Evolutionary conservation across 1,284 basidiomycete species (phyloP).

Genomic region (Rhodotorula sp.): DNA sequence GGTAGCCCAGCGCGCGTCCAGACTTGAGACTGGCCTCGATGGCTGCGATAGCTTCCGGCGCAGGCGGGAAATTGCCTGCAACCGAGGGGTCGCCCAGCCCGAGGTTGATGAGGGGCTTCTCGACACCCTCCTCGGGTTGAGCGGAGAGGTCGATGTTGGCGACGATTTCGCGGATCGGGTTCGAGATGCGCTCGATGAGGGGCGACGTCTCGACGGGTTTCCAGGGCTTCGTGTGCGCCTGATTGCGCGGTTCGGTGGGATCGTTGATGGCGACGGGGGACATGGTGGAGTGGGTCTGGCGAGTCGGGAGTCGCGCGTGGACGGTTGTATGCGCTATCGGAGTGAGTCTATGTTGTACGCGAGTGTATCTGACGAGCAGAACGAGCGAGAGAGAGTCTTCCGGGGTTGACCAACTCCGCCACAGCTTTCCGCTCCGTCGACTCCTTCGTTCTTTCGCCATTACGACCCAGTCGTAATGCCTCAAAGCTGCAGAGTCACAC

Average conservation of each 20-base stretch:
- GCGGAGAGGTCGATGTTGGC: slow-evolving; percentile 30
- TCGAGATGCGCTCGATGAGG: slow-evolving; percentile 11
- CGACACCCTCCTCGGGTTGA: slow-evolving; percentile 15
- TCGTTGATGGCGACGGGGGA: slow-evolving; percentile 1
- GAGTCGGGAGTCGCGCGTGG: neutral
- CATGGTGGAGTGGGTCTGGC: neutral
- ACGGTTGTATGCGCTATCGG: neutral
- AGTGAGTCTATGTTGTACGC: neutral
- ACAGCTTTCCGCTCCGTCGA: no score
- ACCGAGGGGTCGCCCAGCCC: slow-evolving; percentile 50
- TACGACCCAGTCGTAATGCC: neutral
- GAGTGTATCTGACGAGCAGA: no score
- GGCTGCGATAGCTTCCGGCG: slow-evolving; percentile 44
- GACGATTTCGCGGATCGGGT: slow-evolving; percentile 36
- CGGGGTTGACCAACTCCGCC: no score
- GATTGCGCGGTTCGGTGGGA: neutral
- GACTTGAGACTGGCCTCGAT: slow-evolving; percentile 42
- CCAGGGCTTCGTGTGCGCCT: slow-evolving; percentile 9
- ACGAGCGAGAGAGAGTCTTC: no score
- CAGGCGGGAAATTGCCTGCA: slow-evolving; percentile 47
- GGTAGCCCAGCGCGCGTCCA: slow-evolving; percentile 47
- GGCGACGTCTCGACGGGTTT: slow-evolving; percentile 3
- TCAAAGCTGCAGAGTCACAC: neutral
- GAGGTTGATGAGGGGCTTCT: slow-evolving; percentile 49
- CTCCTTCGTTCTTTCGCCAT: no score